A percentile compares a stretch with the other conserved stretches of the same genome.
Evolutionary conservation across 2,329 filamentous ascomycete genomes (phyloP).

Genomic region (Aspergillus spinulosporus): DNA sequence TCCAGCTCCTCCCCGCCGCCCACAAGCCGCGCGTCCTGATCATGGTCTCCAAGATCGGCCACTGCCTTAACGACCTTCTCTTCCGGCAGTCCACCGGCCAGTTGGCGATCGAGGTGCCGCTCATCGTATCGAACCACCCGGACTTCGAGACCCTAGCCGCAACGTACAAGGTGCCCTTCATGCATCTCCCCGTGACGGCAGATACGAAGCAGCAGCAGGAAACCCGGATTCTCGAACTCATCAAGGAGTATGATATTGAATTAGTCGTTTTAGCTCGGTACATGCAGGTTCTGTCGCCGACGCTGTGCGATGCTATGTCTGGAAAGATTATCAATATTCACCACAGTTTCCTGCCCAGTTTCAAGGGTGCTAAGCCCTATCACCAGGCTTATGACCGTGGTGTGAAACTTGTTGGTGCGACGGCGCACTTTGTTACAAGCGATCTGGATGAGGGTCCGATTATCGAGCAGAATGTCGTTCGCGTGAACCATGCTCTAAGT

Average conservation of each 20-base stretch:
- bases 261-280: constrained; percentile 80
- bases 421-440: constrained; percentile 81
- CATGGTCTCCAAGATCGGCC: constrained; percentile 88
- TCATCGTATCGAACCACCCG: constrained; percentile 80
- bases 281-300: constrained; percentile 81
- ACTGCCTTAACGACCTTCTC: constrained; percentile 80
- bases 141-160: constrained; percentile 69
- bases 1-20: constrained; percentile 66
- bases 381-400: constrained; percentile 84
- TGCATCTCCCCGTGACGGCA: constrained; percentile 75
- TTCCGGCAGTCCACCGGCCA: constrained; percentile 76
- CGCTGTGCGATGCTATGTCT: constrained; percentile 73
- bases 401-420: constrained; percentile 85
- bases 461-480: constrained; percentile 77
- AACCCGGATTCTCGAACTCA: constrained; percentile 67
- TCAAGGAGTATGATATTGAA: constrained; percentile 68
- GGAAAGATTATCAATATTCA: constrained; percentile 92
- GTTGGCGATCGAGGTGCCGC: constrained; percentile 70
- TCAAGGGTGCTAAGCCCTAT: constrained; percentile 87
- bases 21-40: constrained; percentile 75
- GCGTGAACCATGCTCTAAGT: constrained; percentile 75
- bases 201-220: constrained; percentile 78
- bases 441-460: constrained; percentile 85
- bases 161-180: constrained; percentile 75
- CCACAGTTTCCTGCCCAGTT: constrained; percentile 80